Conservation (phyloP, 306 rosid genomes). For the Delonix regia region DNA sequence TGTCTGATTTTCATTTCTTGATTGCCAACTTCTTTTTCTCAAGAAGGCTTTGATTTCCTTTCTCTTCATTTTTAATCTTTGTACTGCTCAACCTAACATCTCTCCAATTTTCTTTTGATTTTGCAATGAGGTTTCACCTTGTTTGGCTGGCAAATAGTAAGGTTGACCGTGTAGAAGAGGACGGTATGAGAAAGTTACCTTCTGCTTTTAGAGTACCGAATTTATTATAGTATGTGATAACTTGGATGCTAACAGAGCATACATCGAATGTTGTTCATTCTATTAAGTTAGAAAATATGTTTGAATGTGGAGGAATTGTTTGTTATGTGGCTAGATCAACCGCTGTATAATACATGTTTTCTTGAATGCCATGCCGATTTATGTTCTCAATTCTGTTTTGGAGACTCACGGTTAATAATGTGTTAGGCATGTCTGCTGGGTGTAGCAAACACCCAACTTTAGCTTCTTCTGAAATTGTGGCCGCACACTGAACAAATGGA, state of each 20-base stretch:
- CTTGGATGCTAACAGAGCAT: not conserved
- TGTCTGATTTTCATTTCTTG: not conserved
- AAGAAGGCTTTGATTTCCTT: slow-evolving; percentile 6
- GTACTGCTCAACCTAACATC: not conserved
- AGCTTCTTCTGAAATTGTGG: not conserved
- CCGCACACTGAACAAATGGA: not conserved
- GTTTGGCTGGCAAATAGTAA: not conserved
- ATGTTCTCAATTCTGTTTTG: slow-evolving; percentile 15
- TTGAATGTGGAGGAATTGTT: not conserved
- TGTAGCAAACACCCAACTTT: not conserved
- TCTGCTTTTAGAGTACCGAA: not conserved
- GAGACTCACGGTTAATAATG: not conserved
- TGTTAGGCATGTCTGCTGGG: not conserved
- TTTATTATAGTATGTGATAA: not conserved
- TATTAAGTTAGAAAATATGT: not conserved
- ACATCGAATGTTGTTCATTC: not conserved
- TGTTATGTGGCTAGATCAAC: not conserved
- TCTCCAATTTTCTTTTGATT: slow-evolving; percentile 10
- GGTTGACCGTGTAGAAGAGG: slow-evolving; percentile 18
- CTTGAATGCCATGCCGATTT: not conserved
- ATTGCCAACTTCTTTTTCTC: slow-evolving; percentile 22
- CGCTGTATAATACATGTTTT: not conserved
- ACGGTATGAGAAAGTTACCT: slow-evolving; percentile 1
- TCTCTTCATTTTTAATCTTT: not conserved
- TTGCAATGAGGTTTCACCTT: slow-evolving; percentile 12